Evolutionary conservation across 805 yeast species (phyloP), one percentile per base, ranked within the genome.

Genomic region (Hagleromyces aurorensis): DNA sequence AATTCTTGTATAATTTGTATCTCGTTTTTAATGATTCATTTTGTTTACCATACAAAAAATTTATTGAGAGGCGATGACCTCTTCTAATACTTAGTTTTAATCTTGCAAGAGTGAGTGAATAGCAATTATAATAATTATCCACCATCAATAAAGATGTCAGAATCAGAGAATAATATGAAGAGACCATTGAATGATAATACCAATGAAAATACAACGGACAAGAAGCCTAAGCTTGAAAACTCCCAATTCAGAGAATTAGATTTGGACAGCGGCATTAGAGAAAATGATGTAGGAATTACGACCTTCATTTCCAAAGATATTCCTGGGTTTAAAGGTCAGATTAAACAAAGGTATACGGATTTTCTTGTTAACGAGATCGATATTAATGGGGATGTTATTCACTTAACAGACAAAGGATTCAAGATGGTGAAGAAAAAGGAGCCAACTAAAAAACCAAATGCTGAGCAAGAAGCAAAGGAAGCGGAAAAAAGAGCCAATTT

Each of bases 291-390:
- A 7, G 98, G 98, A 5, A 89, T 91, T 40, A 75, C 84, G 1
- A 72, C 72, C 29, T 87, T 62, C 45, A 58, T 85, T 19, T 72
- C 74, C 27, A 52, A 64, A 2, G 66, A 61, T 4, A 45, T 64
- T 15, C 55, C 64, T 7, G 94, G 96, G 3, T 84, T 91, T 40
- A 53, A 55, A 11, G 98, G 97, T 3, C 67, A 70, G 9, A 64
- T 91, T 45, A 91, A 91, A 55, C 94, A 83, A 50, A 65, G 96
- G 38, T 87, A 86, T 57, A 78, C 94, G 8, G 99, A 91, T 53
- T 91, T 91, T 53, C 68, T 84, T 50, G 99, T 91, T 25, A 84
- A 86, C 56, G 99, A 91, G 56, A 79, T 91, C 33, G 79, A 67
- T 37, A 44, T 59, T 17, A 59, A 71, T 13, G 93, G 83, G 1